Conservation (phyloP, 2,329 filamentous ascomycete genomes). For the Pseudocercospora fijiensis region DNA sequence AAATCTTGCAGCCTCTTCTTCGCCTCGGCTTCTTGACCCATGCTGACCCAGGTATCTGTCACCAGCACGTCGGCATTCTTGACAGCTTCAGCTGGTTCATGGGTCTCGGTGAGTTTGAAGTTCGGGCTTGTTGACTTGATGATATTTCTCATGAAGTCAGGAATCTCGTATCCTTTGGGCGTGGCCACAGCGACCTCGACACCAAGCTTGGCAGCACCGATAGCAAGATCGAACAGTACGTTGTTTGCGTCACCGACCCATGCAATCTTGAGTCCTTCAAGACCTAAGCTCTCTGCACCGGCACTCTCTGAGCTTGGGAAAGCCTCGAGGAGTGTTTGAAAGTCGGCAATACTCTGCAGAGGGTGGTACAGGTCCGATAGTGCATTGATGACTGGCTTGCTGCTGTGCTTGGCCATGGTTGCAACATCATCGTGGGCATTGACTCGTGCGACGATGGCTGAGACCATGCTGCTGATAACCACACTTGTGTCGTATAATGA, state of each 20-base stretch:
- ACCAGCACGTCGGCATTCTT: constrained; percentile 85
- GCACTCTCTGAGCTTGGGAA: constrained; percentile 53
- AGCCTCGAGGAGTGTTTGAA: constrained; percentile 81
- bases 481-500: constrained; percentile 87
- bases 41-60: constrained; percentile 97
- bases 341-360: constrained; percentile 90
- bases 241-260: constrained; percentile 99
- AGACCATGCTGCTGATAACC: constrained; percentile 77
- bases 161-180: constrained; percentile 80
- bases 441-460: constrained; percentile 52
- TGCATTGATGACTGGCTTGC: constrained; percentile 54
- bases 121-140: constrained; percentile 59
- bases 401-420: constrained; percentile 49
- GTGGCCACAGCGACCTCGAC: constrained; percentile 85
- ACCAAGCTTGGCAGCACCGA: constrained; percentile 82
- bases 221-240: constrained; percentile 89
- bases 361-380: constrained; percentile 91
- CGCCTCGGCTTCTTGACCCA: constrained; percentile 91
- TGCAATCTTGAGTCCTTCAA: constrained; percentile 83
- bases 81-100: constrained; percentile 77
- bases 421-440: constrained; percentile 53
- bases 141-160: constrained; percentile 67
- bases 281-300: constrained; percentile 55
- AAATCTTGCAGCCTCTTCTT: constrained; percentile 77
- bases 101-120: constrained; percentile 65